Evolutionary conservation across 805 yeast species (phyloP).

Genomic region (Metschnikowia gelsemii): DNA sequence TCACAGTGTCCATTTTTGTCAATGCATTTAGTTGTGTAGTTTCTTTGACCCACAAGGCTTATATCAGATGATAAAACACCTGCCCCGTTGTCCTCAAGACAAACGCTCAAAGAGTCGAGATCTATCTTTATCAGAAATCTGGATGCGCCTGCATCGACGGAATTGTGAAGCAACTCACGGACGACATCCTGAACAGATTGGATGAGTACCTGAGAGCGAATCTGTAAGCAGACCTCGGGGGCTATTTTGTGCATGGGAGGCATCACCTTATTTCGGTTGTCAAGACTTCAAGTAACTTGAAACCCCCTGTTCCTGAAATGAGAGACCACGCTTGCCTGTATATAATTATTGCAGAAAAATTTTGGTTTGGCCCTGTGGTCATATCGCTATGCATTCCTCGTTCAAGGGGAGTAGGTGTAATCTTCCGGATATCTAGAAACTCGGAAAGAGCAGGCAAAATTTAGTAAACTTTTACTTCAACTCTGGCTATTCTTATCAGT

Average conservation of each 20-base stretch:
- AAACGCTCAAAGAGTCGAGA: conserved; percentile 29
- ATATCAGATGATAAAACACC: conserved; percentile 60
- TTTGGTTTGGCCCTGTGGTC: neutral
- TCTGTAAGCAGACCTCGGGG: neutral
- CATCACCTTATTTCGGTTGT: neutral
- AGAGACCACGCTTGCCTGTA: neutral
- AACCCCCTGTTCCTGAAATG: too few species aligned
- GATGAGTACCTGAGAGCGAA: conserved; percentile 37
- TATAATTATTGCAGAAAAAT: neutral
- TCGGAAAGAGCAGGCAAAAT: too few species aligned
- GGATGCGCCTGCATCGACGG: conserved; percentile 53
- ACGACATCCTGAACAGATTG: conserved; percentile 42
- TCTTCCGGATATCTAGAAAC: too few species aligned
- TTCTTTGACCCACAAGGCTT: conserved; percentile 43
- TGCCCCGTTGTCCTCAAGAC: conserved; percentile 65
- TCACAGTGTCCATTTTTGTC: neutral
- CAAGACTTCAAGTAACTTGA: neutral
- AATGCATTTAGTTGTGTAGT: conserved; percentile 26
- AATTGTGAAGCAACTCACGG: conserved; percentile 52
- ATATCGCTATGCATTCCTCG: too few species aligned
- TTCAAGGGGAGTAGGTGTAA: too few species aligned
- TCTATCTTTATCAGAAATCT: conserved; percentile 36
- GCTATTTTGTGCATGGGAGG: neutral
- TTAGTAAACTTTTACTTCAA: too few species aligned
- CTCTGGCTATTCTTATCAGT: too few species aligned